These are phyloP conservation scores for Sporisorium reilianum DNA, from an alignment of 1,284 basidiomycete species.

Conservation along the genomic window DNA sequence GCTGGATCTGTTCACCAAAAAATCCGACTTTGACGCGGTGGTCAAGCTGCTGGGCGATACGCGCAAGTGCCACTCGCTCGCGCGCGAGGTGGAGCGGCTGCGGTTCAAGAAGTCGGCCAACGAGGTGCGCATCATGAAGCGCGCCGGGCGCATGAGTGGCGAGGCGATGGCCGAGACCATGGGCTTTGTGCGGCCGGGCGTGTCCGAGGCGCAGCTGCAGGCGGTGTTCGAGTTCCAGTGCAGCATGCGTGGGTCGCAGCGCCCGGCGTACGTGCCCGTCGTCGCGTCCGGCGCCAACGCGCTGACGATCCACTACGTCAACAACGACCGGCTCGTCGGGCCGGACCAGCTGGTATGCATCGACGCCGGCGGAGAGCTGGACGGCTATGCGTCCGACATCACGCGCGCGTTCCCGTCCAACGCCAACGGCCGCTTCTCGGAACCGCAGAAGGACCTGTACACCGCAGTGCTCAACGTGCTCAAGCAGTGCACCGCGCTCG, in stretches of 20 bases:
- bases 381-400: slow-evolving; percentile 95
- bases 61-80: slow-evolving; percentile 58
- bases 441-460: slow-evolving; percentile 88
- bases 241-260: slow-evolving; percentile 55
- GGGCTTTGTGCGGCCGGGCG: slow-evolving; percentile 52
- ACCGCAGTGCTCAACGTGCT: slow-evolving; percentile 82
- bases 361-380: slow-evolving; percentile 71
- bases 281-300: slow-evolving; percentile 64
- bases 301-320: slow-evolving; percentile 64
- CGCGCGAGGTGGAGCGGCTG: slow-evolving; percentile 57
- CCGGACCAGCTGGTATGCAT: slow-evolving; percentile 62
- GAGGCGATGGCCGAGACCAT: slow-evolving; percentile 65
- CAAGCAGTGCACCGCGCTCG: slow-evolving; percentile 75
- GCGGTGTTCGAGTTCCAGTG: slow-evolving; percentile 65
- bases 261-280: slow-evolving; percentile 67
- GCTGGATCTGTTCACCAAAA: slow-evolving; percentile 62
- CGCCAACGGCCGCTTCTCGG: slow-evolving; percentile 74
- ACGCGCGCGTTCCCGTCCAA: slow-evolving; percentile 88
- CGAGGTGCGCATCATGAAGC: slow-evolving; percentile 65
- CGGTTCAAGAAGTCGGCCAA: slow-evolving; percentile 61
- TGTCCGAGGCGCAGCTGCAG: slow-evolving; percentile 60
- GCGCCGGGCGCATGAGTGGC: slow-evolving; percentile 59
- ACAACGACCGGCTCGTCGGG: slow-evolving; percentile 58
- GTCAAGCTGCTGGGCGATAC: slow-evolving; percentile 61
- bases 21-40: slow-evolving; percentile 66